phyloP scores from a whole-genome alignment of 352 stramenopile genomes.

The Phytophthora chlamydospora region DNA sequence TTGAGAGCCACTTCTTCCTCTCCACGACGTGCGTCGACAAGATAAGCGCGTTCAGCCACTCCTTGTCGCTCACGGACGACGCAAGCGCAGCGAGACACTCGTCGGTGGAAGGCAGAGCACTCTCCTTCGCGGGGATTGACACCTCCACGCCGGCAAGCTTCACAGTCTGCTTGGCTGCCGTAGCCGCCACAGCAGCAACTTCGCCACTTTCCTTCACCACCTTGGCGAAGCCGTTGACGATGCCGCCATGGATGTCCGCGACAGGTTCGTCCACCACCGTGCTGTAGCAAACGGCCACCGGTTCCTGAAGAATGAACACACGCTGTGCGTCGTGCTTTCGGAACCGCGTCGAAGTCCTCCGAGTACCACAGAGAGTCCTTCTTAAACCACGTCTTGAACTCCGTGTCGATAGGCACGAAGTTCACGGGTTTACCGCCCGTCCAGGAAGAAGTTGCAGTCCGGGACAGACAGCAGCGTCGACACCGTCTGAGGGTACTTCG shows the following conservation, averaged over 20 bases:
- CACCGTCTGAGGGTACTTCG: slow-evolving; percentile 55
- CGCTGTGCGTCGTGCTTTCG: slow-evolving; percentile 76
- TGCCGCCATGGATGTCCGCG: slow-evolving; percentile 72
- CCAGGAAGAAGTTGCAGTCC: slow-evolving; percentile 85
- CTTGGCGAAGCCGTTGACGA: slow-evolving; percentile 60
- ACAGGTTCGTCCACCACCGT: slow-evolving; percentile 79
- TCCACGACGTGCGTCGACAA: slow-evolving; percentile 49
- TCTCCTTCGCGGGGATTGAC: slow-evolving; percentile 31
- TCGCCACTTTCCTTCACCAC: slow-evolving; percentile 42
- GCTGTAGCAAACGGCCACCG: slow-evolving; percentile 83
- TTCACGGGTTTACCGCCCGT: slow-evolving; percentile 87
- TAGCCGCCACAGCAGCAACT: slow-evolving; percentile 1
- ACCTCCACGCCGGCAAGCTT: slow-evolving; percentile 36
- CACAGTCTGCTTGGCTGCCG: slow-evolving; percentile 12
- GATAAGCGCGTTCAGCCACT: slow-evolving; percentile 66
- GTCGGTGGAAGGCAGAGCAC: slow-evolving; percentile 34
- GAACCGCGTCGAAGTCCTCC: slow-evolving; percentile 86
- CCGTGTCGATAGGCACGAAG: slow-evolving; percentile 87
- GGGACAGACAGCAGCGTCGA: slow-evolving; percentile 71
- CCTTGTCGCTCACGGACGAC: slow-evolving; percentile 39
- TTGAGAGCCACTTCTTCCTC: slow-evolving; percentile 71
- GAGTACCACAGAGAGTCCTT: slow-evolving; percentile 93
- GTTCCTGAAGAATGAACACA: slow-evolving; percentile 86
- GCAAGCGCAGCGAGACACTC: slow-evolving; percentile 54
- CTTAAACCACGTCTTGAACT: slow-evolving; percentile 90